Percentiles rank a stretch among this genome's conserved stretches.
Evolutionary conservation across 495 filamentous ascomycete species (phyloP).

Genomic region (Neurospora pannonica): DNA sequence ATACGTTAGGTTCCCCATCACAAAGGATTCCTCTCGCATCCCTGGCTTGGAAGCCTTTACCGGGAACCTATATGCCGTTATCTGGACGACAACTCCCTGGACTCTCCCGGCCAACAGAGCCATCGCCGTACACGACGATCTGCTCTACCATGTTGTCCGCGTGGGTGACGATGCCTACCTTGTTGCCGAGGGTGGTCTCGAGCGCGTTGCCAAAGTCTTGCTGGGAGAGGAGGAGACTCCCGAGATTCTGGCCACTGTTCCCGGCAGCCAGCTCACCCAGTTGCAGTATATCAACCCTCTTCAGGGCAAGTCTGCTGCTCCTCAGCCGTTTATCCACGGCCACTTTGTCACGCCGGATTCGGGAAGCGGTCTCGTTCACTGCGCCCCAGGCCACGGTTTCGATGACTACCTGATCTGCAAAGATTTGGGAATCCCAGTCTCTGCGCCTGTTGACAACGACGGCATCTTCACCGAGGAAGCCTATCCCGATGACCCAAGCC

Average conservation of each 20-base stretch:
- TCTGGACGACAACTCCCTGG: conserved; percentile 99
- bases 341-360: conserved; percentile 80
- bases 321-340: conserved; percentile 66
- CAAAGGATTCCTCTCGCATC: conserved; percentile 34
- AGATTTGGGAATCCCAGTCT: conserved; percentile 51
- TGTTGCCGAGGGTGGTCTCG: conserved; percentile 57
- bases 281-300: conserved; percentile 58
- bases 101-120: conserved; percentile 88
- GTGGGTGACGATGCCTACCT: conserved; percentile 41
- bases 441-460: conserved; percentile 71
- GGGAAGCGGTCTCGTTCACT: conserved; percentile 86
- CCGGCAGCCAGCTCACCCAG: conserved; percentile 55
- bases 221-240: conserved; percentile 18
- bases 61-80: conserved; percentile 54
- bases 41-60: conserved; percentile 24
- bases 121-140: conserved; percentile 63
- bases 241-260: conserved; percentile 47
- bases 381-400: conserved; percentile 90
- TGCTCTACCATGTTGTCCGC: conserved; percentile 65
- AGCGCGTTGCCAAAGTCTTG: conserved; percentile 28
- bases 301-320: conserved; percentile 39
- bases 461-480: conserved; percentile 72
- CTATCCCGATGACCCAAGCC: conserved; percentile 53
- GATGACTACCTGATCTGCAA: conserved; percentile 88
- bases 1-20: conserved; percentile 70